Evolutionary conservation across 352 stramenopile genomes (phyloP).

Genomic region (Globisporangium barbulae): DNA sequence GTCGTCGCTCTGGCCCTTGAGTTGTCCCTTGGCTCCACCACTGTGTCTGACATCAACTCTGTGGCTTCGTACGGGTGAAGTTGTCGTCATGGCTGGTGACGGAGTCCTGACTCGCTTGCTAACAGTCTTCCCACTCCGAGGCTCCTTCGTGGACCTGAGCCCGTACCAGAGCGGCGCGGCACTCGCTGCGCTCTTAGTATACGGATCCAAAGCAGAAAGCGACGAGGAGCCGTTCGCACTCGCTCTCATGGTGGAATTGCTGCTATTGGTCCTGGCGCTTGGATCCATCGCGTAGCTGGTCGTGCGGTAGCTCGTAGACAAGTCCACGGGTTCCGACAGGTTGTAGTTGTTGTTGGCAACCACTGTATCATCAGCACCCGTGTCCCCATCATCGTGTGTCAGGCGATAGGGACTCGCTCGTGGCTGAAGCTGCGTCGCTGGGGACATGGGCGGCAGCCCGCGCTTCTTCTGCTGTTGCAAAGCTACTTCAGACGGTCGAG

Average conservation of each 20-base stretch:
- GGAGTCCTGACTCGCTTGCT: not conserved
- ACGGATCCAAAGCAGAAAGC: not conserved
- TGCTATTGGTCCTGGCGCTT: not conserved
- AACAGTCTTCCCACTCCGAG: not conserved
- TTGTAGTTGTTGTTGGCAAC: not conserved
- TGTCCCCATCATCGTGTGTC: not conserved
- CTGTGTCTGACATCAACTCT: not conserved
- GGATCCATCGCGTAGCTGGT: conserved; percentile 4
- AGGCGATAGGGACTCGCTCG: conserved; percentile 4
- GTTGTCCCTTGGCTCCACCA: not conserved
- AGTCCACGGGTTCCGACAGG: not conserved
- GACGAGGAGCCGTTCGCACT: not conserved
- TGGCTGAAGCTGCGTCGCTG: not conserved
- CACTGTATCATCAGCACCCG: not conserved
- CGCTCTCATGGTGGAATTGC: not conserved
- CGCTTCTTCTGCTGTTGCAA: not conserved
- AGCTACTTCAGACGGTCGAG: not conserved
- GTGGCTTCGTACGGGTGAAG: not conserved
- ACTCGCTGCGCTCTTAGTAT: not conserved
- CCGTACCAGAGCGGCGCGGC: conserved; percentile 11
- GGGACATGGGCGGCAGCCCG: conserved; percentile 14
- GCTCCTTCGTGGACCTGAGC: not conserved
- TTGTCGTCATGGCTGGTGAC: not conserved
- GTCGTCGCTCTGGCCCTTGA: not conserved
- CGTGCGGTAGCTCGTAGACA: conserved; percentile 14